These are phyloP conservation scores for Aspergillus felis DNA, from an alignment of 2,329 filamentous ascomycete genomes.

Conservation along the genomic window DNA sequence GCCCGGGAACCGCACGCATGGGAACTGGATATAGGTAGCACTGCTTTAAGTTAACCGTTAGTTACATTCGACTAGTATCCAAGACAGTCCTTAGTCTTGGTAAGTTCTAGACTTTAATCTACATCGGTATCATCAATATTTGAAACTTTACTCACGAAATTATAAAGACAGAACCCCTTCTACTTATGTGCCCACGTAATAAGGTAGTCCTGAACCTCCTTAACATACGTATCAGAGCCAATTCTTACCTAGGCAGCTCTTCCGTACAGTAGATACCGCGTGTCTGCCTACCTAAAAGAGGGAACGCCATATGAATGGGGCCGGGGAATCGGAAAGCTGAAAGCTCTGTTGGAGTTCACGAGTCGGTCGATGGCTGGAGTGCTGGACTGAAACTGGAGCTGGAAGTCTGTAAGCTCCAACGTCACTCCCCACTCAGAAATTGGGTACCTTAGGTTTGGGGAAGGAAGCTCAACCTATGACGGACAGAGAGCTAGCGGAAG, in stretches of 20 bases:
- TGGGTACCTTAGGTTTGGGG: not conserved
- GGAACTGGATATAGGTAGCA: not conserved
- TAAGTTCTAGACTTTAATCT: too few species aligned
- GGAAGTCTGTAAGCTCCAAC: not conserved
- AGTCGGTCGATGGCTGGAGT: not conserved
- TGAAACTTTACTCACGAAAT: too few species aligned
- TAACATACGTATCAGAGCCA: too few species aligned
- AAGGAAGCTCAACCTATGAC: not conserved
- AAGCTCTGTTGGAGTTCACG: not conserved
- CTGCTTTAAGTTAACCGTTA: not conserved
- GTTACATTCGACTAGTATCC: too few species aligned
- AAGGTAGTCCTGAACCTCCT: too few species aligned
- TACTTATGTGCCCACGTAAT: too few species aligned
- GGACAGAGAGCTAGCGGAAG: not conserved
- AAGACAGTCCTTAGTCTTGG: too few species aligned
- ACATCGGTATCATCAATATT: too few species aligned
- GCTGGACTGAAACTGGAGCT: not conserved
- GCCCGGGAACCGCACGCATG: slow-evolving; percentile 5
- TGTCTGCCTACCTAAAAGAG: not conserved
- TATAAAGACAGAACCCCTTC: too few species aligned
- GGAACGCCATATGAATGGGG: slow-evolving; percentile 6
- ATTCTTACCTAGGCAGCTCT: not conserved
- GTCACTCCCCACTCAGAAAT: not conserved
- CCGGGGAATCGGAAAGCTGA: slow-evolving; percentile 9
- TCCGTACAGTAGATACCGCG: not conserved